Evolutionary conservation across 352 stramenopile genomes (phyloP), one percentile per base, ranked within the genome.

Genomic region (Elongisporangium anandrum): DNA sequence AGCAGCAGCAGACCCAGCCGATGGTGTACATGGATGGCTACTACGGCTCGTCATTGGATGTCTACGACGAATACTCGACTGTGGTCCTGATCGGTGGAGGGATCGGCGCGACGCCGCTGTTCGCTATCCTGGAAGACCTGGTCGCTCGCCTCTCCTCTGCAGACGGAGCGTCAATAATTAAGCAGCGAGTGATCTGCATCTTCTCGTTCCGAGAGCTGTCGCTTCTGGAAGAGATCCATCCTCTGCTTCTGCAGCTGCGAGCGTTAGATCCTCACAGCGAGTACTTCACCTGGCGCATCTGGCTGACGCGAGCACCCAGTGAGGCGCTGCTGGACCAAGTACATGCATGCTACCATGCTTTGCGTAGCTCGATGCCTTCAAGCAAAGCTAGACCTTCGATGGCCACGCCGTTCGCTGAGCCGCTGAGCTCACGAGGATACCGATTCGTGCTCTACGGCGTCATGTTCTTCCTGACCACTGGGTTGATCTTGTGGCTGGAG

Each of bases 41-140:
- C 66, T 88, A 88, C 50, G 74, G 72, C 1, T 47, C 66, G 17
- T 85, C 77, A 29, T 54, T 85, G 6, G 62, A 72, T 12, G 56
- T 49, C 16, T 85, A 85, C 56, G 63, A 73, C 1, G 52, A 79
- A 55, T 84, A 80, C 56, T 55, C 61, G 5, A 81, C 67, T 0
- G 45, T 88, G 12, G 81, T 73, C 49, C 41, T 88, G 6, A 29
- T 86, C 26, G 75, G 67, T 51, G 73, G 76, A 2, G 76, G 79
- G 15, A 86, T 85, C 34, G 79, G 74, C 4, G 64, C 66, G n/a
- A 83, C 79, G 2, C 76, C 79, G 7, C 34, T 86, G 38, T 75
- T 88, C 26, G 72, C 70, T 3, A 80, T 85, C 26, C 59, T 87
- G 20, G 73, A 87, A 39, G 77, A 85, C 57, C 77, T 85, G 34